Percentiles rank a stretch among this genome's conserved stretches.
These are phyloP conservation scores for Huntiella moniliformis DNA, from an alignment of 2,329 filamentous ascomycete species.

Conservation along the genomic window DNA sequence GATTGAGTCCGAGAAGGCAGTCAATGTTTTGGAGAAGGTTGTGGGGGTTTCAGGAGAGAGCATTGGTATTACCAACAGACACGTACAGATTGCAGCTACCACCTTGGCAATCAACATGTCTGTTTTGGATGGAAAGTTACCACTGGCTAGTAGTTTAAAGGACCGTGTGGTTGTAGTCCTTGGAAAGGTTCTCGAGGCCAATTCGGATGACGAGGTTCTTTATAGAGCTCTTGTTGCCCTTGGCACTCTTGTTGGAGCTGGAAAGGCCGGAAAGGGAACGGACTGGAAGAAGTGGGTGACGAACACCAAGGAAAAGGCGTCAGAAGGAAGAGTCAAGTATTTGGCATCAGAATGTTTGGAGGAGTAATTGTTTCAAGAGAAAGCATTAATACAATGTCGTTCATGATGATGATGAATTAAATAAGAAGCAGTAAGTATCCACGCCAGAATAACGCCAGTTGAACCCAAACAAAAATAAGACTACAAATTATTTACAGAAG, in stretches of 20 bases:
- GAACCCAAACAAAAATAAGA: neutral
- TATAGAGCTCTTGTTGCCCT: constrained; percentile 68
- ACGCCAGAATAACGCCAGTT: neutral
- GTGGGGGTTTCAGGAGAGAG: constrained; percentile 26
- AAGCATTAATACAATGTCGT: neutral
- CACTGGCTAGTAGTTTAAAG: constrained; percentile 25
- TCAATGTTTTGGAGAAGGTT: constrained; percentile 44
- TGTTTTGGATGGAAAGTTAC: constrained; percentile 34
- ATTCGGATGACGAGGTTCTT: constrained; percentile 62
- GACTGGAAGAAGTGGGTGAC: constrained; percentile 21
- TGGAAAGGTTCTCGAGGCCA: constrained; percentile 40
- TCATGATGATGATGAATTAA: neutral
- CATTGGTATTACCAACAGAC: constrained; percentile 43
- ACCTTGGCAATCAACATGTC: constrained; percentile 74
- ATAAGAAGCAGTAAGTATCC: neutral
- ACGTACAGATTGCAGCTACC: constrained; percentile 63
- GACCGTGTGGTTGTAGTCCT: constrained; percentile 40
- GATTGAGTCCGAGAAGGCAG: constrained; percentile 37
- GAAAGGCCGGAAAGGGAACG: neutral
- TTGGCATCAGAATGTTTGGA: constrained; percentile 27
- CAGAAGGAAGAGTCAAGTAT: constrained; percentile 29
- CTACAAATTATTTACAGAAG: neutral
- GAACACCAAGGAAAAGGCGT: constrained; percentile 24
- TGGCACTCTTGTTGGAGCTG: constrained; percentile 50
- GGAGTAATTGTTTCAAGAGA: too few relatives aligned